phyloP scores from a whole-genome alignment of 345 rosid species.

The Eucalyptus albens region DNA sequence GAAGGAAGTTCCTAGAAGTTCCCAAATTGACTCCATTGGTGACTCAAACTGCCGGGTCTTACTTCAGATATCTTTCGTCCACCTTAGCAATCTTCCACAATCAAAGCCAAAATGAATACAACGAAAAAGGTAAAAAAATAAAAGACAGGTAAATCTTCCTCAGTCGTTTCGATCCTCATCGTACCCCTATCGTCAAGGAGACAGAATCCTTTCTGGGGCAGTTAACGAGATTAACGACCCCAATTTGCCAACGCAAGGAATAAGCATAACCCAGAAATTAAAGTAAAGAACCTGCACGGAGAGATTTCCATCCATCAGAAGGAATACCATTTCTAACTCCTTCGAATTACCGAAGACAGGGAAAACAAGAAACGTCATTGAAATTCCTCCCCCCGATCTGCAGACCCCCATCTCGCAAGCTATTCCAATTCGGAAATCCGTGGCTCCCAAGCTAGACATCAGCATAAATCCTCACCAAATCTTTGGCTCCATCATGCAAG shows the following conservation, averaged over 20 bases:
- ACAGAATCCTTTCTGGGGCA: neutral
- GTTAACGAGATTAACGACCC: neutral
- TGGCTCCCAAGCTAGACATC: neutral
- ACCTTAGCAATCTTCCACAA: neutral
- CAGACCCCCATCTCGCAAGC: neutral
- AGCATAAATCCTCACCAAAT: neutral
- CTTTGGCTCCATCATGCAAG: neutral
- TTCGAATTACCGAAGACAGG: neutral
- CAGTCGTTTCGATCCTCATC: neutral
- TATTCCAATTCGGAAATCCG: neutral
- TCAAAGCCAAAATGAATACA: neutral
- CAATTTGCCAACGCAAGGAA: neutral
- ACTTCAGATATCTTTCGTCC: neutral
- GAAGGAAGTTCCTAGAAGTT: neutral
- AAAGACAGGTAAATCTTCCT: neutral
- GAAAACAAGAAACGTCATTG: neutral
- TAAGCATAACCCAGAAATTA: too few species aligned
- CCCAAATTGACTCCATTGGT: neutral
- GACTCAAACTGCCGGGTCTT: neutral
- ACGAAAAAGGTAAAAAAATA: neutral
- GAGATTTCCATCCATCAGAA: neutral
- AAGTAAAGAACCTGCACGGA: too few species aligned
- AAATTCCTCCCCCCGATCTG: neutral
- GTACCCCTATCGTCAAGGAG: neutral
- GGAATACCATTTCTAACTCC: neutral